Conservation (phyloP, 73 alveolate species). For the Paramecium sonneborni region DNA sequence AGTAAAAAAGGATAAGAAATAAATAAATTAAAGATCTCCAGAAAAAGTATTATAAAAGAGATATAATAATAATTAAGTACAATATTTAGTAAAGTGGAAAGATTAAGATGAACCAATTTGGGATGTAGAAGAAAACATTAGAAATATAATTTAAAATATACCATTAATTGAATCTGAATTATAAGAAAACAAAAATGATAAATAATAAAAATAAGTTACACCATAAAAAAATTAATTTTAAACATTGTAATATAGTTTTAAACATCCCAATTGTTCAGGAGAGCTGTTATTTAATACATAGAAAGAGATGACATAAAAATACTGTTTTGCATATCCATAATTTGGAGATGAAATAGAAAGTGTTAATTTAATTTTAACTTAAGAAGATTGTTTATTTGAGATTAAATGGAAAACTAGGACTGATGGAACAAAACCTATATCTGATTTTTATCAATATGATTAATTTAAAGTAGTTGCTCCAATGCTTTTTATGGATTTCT, state of each 20-base stretch:
- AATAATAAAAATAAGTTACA: neutral
- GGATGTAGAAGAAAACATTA: neutral
- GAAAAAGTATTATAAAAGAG: neutral
- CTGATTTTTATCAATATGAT: constrained; percentile 8
- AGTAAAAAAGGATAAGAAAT: neutral
- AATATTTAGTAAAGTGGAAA: neutral
- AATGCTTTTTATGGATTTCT: constrained; percentile 3
- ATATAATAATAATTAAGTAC: neutral
- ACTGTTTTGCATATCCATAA: neutral
- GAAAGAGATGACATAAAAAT: neutral
- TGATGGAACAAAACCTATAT: neutral
- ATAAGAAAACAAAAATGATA: neutral
- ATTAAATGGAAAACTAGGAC: neutral
- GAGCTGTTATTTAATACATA: neutral
- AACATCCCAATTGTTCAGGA: neutral
- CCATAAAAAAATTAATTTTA: neutral
- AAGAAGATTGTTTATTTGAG: neutral
- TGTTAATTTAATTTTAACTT: neutral
- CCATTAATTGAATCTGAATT: neutral
- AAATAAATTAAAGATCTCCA: neutral
- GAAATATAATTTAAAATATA: neutral
- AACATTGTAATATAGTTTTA: neutral
- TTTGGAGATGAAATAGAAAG: neutral
- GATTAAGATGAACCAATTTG: neutral
- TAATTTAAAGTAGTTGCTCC: constrained; percentile 15